Conservation (phyloP, 768 basidiomycete genomes). For the Suillus plorans region DNA sequence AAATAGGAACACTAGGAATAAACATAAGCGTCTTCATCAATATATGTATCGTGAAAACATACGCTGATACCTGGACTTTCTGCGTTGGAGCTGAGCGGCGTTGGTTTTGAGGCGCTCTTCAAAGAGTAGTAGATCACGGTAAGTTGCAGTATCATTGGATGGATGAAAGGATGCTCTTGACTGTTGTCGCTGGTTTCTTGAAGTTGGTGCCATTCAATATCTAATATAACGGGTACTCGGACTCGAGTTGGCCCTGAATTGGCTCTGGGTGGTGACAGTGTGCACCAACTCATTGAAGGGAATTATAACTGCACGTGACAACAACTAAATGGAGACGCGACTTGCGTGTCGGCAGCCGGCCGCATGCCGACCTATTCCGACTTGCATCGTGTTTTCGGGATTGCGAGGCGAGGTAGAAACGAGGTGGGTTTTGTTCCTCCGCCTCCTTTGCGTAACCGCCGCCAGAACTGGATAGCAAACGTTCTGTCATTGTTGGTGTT, state of each 20-base stretch:
- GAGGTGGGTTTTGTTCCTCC: neutral
- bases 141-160: slow-evolving; percentile 74
- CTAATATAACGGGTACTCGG: neutral
- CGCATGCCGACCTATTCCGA: neutral
- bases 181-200: slow-evolving; percentile 26
- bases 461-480: neutral
- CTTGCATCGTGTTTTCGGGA: neutral
- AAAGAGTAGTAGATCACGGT: slow-evolving; percentile 85
- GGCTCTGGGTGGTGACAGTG: neutral
- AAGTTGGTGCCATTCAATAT: slow-evolving; percentile 25
- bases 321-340: slow-evolving; percentile 4
- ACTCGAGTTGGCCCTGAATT: neutral
- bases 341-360: neutral
- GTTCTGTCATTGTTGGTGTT: neutral
- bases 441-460: neutral
- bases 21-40: slow-evolving; percentile 20
- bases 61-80: slow-evolving; percentile 86
- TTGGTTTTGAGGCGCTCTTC: slow-evolving; percentile 97
- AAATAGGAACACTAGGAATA: slow-evolving; percentile 65
- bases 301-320: neutral
- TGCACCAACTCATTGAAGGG: neutral
- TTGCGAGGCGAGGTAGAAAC: neutral
- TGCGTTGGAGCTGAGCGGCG: slow-evolving; percentile 72
- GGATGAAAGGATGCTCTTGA: slow-evolving; percentile 49
- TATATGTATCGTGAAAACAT: slow-evolving; percentile 27